Evolutionary conservation across 2,329 filamentous ascomycete genomes (phyloP), one percentile per base, ranked within the genome.

Genomic region (Colletotrichum zoysiae): DNA sequence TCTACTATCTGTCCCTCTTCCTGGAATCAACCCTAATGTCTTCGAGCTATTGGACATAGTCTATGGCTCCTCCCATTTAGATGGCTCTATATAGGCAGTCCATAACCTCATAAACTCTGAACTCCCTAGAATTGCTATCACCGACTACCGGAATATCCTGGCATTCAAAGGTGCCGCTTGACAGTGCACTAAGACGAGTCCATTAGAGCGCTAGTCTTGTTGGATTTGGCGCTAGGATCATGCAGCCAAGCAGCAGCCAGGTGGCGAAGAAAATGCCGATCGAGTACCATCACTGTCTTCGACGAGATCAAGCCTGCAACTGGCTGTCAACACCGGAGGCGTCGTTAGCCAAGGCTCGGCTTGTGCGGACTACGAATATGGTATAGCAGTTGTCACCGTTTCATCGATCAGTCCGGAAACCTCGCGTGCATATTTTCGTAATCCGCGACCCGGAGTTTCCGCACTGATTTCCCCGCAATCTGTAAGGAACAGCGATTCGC

Each of bases 401-500:
- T 58, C 42, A 65, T 57, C 40, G 11, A 38, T 18, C 57, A 42
- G 40, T 20, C 42, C 8, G 64, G 58, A 42, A 53, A 57, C 35
- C 20, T 40, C 30, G 18, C n/a, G 18, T n/a, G 40, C 18, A 9
- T 18, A 8, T 18, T 9, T 23, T 46, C 42, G 8, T 18, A 30
- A 11, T 18, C 3, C 16, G 20, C 20, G 26, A 61, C 14, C 11
- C 8, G 16, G 3, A 3, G 12, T 26, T 51, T n/a, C 35, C 11
- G 3, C 11, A 30, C 16, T 18, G 18, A 11, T 9, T 56, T 55
- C 70, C 70, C 70, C 65, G 48, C 46, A 59, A 26, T 35, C 26
- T 48, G 18, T 3, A 57, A 72, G 58, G 18, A 42, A 53, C 55
- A 69, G 48, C 56, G 8, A 30, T 56, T 71, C 69, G 53, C 51